These are phyloP conservation scores for Psophocarpus tetragonolobus DNA, from an alignment of 306 rosid species.

Conservation along the genomic window DNA sequence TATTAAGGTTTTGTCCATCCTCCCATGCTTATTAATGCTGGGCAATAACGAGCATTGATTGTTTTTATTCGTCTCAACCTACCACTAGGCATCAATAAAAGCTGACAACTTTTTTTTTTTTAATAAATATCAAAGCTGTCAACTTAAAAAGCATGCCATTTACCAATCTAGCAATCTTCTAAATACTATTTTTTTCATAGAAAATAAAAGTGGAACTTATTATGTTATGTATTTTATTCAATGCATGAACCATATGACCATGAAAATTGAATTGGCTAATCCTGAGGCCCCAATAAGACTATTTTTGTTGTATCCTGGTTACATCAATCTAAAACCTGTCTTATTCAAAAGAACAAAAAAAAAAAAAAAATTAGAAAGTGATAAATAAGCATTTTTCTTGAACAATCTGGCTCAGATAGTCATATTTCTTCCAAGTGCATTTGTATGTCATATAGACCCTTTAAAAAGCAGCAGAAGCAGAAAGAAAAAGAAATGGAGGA, in stretches of 20 bases:
- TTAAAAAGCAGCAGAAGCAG: conserved; percentile 13
- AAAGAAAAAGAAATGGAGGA: conserved; percentile 37
- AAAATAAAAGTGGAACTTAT: neutral
- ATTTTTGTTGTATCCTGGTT: neutral
- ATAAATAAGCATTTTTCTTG: neutral
- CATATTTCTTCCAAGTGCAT: conserved; percentile 2
- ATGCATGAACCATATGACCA: conserved; percentile 27
- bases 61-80: neutral
- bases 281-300: conserved; percentile 20
- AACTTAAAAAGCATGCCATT: neutral
- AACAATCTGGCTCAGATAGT: neutral
- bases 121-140: too few species aligned
- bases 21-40: neutral
- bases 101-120: too few species aligned
- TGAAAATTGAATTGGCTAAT: conserved; percentile 14
- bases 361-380: neutral
- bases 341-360: neutral
- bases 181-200: neutral
- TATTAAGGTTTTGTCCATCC: neutral
- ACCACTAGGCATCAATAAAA: neutral
- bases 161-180: neutral
- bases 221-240: conserved; percentile 5
- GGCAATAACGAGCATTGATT: neutral
- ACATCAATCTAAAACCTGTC: conserved; percentile 15
- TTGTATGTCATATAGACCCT: conserved; percentile 4